Percentiles rank a stretch among this genome's conserved stretches.
phyloP scores from a whole-genome alignment of 768 basidiomycete genomes.

The Lactarius hatsudake region DNA sequence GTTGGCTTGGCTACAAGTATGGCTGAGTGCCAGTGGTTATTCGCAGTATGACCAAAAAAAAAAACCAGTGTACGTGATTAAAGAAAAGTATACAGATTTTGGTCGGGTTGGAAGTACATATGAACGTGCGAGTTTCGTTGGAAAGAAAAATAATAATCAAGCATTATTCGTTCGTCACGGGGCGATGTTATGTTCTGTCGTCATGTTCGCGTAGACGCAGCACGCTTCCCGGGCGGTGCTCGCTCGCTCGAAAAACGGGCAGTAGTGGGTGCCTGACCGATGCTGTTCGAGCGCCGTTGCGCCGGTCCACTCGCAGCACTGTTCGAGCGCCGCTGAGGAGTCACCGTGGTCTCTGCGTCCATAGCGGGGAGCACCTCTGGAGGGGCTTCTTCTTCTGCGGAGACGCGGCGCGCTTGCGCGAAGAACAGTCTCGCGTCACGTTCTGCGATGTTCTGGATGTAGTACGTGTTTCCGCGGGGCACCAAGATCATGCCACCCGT shows the following conservation, averaged over 20 bases:
- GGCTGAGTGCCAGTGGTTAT: background rate
- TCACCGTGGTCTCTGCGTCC: conserved; percentile 10
- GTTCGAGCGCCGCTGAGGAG: conserved; percentile 19
- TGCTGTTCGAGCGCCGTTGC: conserved; percentile 20
- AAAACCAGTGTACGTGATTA: background rate
- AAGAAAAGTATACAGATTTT: background rate
- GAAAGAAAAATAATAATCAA: background rate
- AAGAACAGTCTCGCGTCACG: conserved; percentile 86
- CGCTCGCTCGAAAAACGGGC: conserved; percentile 23
- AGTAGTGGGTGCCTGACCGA: conserved; percentile 21
- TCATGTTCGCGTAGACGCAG: conserved; percentile 13
- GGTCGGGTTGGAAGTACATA: conserved; percentile 3
- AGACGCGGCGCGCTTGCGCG: conserved; percentile 72
- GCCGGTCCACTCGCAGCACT: conserved; percentile 18
- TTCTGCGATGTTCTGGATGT: conserved; percentile 81
- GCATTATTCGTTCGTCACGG: background rate
- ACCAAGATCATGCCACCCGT: conserved; percentile 87
- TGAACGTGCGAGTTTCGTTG: background rate
- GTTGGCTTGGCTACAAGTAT: background rate
- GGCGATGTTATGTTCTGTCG: too few relatives aligned
- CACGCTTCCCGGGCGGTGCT: conserved; percentile 13
- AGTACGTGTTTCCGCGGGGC: conserved; percentile 92
- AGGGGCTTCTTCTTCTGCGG: conserved; percentile 33
- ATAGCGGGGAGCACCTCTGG: conserved; percentile 25
- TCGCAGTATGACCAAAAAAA: background rate